These are phyloP conservation scores for Tolypocladium ovalisporum DNA, from an alignment of 2,329 filamentous ascomycete genomes.

Conservation along the genomic window DNA sequence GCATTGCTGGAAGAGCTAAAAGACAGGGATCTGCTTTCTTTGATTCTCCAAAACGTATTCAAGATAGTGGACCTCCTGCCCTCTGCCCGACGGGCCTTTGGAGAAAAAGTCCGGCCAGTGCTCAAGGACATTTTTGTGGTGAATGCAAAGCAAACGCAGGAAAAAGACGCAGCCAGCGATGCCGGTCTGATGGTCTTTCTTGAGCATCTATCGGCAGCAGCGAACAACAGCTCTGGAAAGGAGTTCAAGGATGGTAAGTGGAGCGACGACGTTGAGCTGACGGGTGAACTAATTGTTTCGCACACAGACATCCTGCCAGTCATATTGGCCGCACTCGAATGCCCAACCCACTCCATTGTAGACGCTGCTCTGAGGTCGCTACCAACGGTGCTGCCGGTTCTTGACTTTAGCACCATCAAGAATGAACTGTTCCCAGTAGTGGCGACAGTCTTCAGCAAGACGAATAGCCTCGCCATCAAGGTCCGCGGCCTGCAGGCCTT, in stretches of 20 bases:
- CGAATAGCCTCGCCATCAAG: conserved; percentile 89
- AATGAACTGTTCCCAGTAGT: conserved; percentile 93
- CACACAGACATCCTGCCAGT: conserved; percentile 73
- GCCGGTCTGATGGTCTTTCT: conserved; percentile 85
- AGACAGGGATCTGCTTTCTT: conserved; percentile 72
- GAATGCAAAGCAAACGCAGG: conserved; percentile 45
- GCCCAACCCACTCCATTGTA: conserved; percentile 77
- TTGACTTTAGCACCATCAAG: conserved; percentile 95
- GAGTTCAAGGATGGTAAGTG: conserved; percentile 83
- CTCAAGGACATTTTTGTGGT: conserved; percentile 73
- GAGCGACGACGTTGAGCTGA: not conserved
- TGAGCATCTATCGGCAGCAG: conserved; percentile 67
- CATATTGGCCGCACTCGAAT: conserved; percentile 73
- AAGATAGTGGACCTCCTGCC: conserved; percentile 75
- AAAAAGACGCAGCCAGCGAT: conserved; percentile 75
- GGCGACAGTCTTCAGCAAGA: conserved; percentile 81
- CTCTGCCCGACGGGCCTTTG: conserved; percentile 65
- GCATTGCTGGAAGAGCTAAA: conserved; percentile 89
- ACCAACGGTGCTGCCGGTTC: conserved; percentile 68
- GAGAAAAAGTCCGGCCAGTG: conserved; percentile 74
- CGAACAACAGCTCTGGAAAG: conserved; percentile 74
- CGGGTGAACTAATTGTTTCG: not conserved
- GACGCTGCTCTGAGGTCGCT: conserved; percentile 75
- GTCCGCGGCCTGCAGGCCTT: conserved; percentile 86
- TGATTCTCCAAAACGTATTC: conserved; percentile 86